phyloP scores from a whole-genome alignment of 371 early-diverging fungal species.

The Paraphysoderma sedebokerense region DNA sequence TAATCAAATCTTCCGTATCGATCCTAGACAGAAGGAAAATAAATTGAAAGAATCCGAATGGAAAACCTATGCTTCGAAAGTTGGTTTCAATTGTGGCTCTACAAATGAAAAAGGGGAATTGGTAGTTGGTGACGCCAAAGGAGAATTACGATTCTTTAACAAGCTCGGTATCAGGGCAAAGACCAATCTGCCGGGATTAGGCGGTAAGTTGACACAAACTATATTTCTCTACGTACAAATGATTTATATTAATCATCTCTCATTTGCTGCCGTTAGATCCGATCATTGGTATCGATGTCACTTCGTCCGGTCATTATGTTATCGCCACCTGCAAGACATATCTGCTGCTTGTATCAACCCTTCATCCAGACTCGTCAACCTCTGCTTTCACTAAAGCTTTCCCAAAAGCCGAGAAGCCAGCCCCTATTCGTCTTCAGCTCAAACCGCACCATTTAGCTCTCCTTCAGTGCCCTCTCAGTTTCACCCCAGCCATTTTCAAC shows the following conservation, averaged over 20 bases:
- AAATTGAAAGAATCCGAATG: slow-evolving; percentile 43
- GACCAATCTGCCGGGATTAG: slow-evolving; percentile 72
- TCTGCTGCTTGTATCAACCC: slow-evolving; percentile 51
- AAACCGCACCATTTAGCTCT: slow-evolving; percentile 80
- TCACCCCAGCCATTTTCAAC: slow-evolving; percentile 88
- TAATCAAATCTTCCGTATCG: slow-evolving; percentile 71
- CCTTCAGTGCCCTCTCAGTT: slow-evolving; percentile 32
- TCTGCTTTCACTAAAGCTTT: slow-evolving; percentile 48
- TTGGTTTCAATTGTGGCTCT: slow-evolving; percentile 48
- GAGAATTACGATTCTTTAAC: slow-evolving; percentile 78
- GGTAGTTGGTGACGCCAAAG: slow-evolving; percentile 70
- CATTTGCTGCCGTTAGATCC: slow-evolving; percentile 23
- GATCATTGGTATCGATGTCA: slow-evolving; percentile 74
- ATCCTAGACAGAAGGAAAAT: slow-evolving; percentile 60
- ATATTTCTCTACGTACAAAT: no score
- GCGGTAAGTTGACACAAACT: slow-evolving; percentile 26
- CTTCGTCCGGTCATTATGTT: slow-evolving; percentile 69
- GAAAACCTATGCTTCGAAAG: slow-evolving; percentile 47
- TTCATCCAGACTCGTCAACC: slow-evolving; percentile 17
- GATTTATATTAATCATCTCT: neutral
- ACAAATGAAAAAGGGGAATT: slow-evolving; percentile 67
- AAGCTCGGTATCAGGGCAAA: slow-evolving; percentile 69
- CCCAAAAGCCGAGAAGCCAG: slow-evolving; percentile 39
- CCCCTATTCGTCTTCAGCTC: slow-evolving; percentile 60
- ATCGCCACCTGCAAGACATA: slow-evolving; percentile 81